Conservation (phyloP, 2,329 filamentous ascomycete species). For the Trichoderma sp. region DNA sequence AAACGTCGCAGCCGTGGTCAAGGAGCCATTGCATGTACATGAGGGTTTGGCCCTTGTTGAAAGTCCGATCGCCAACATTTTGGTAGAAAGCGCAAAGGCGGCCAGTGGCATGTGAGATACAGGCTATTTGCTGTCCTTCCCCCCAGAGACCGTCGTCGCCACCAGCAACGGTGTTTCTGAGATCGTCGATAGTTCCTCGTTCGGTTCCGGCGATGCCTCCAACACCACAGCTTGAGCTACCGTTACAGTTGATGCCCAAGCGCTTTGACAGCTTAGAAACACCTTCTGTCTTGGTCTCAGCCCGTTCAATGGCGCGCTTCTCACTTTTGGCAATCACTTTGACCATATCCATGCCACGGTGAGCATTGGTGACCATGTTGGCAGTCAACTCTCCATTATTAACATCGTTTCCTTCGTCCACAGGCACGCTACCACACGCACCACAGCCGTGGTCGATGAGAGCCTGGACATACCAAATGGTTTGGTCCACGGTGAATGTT, state of each 20-base stretch:
- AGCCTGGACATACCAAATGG: no score
- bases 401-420: no score
- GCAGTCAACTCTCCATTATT: no score
- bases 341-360: no score
- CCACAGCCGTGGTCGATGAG: no score
- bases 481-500: no score
- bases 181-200: neutral
- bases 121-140: constrained; percentile 19
- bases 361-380: no score
- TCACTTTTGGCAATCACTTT: no score
- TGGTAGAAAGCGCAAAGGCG: constrained; percentile 21
- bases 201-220: neutral
- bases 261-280: neutral
- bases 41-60: constrained; percentile 18
- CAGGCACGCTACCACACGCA: no score
- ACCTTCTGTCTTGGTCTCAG: neutral
- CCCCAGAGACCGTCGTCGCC: neutral
- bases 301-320: no score
- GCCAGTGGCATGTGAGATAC: constrained; percentile 16
- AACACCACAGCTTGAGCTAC: neutral
- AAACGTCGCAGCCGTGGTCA: constrained; percentile 17
- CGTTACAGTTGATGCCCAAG: neutral
- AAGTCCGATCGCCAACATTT: constrained; percentile 17
- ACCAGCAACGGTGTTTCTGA: neutral
- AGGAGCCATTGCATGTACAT: neutral